Evolutionary conservation across 345 rosid species (phyloP).

Genomic region (Corchorus olitorius): DNA sequence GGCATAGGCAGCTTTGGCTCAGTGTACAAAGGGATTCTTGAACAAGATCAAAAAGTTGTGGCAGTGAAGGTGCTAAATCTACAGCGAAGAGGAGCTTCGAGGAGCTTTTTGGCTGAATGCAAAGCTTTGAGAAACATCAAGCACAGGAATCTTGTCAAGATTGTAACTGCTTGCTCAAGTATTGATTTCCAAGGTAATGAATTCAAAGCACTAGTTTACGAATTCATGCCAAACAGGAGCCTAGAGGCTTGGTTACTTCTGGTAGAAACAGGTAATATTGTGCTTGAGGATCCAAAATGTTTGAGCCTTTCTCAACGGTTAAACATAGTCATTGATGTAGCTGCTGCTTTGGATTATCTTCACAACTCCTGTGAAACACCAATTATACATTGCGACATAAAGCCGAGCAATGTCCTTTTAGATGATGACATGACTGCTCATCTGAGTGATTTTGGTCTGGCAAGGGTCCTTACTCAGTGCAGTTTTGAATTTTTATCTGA

Average conservation of each 20-base stretch:
- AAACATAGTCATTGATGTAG: constrained; percentile 23
- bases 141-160: constrained; percentile 24
- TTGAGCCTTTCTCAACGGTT: constrained; percentile 23
- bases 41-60: background rate
- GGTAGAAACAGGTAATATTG: background rate
- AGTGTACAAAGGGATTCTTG: constrained; percentile 20
- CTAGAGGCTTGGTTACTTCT: constrained; percentile 17
- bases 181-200: constrained; percentile 26
- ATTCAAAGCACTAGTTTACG: constrained; percentile 22
- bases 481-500: background rate
- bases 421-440: constrained; percentile 27
- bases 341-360: constrained; percentile 27
- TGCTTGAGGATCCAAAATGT: background rate
- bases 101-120: constrained; percentile 23
- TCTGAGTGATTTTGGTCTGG: constrained; percentile 27
- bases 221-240: constrained; percentile 24
- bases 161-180: constrained; percentile 10
- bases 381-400: constrained; percentile 29
- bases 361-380: constrained; percentile 14
- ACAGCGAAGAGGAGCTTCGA: constrained; percentile 20
- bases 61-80: constrained; percentile 25
- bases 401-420: constrained; percentile 32
- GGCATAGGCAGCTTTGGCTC: constrained; percentile 22
- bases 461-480: constrained; percentile 10
- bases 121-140: constrained; percentile 20